Evolutionary conservation across 2,329 filamentous ascomycete genomes (phyloP).

Genomic region (Scedosporium aurantiacum): DNA sequence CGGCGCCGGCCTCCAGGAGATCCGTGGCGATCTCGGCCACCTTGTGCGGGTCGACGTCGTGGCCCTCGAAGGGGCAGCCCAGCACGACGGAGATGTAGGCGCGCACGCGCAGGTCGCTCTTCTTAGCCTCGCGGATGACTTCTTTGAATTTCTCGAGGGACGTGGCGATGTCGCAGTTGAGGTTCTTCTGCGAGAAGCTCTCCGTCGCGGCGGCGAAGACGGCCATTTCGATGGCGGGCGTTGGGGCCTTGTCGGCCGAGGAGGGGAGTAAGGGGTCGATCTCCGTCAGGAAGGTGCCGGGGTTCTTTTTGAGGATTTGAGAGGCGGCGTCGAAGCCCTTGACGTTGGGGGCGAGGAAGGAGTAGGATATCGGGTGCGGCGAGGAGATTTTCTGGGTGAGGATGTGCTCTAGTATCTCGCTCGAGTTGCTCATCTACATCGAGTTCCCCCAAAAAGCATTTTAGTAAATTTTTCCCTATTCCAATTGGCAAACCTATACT

Average conservation of each 20-base stretch:
- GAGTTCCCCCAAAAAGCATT: neutral
- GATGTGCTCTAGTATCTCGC: slow-evolving; percentile 60
- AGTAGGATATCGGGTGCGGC: slow-evolving; percentile 53
- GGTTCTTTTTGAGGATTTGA: slow-evolving; percentile 40
- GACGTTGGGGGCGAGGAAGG: slow-evolving; percentile 69
- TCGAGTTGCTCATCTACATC: slow-evolving; percentile 64
- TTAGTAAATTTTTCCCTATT: neutral
- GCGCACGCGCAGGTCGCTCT: slow-evolving; percentile 54
- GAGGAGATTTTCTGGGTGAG: slow-evolving; percentile 46
- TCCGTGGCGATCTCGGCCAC: slow-evolving; percentile 57
- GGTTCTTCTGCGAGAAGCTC: slow-evolving; percentile 67
- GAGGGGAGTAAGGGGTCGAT: slow-evolving; percentile 23
- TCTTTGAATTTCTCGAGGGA: slow-evolving; percentile 60
- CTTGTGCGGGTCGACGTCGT: slow-evolving; percentile 49
- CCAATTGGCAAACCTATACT: too few species aligned
- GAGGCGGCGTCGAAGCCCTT: slow-evolving; percentile 59
- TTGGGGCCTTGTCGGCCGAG: slow-evolving; percentile 26
- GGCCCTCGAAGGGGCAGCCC: slow-evolving; percentile 66
- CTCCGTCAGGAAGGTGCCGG: slow-evolving; percentile 38
- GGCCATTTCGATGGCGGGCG: slow-evolving; percentile 55
- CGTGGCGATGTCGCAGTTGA: slow-evolving; percentile 68
- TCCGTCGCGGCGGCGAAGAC: slow-evolving; percentile 79
- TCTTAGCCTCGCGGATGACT: slow-evolving; percentile 59
- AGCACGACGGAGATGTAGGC: slow-evolving; percentile 75
- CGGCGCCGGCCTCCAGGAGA: slow-evolving; percentile 75